These are phyloP conservation scores for Scalesia atractyloides DNA, from an alignment of 129 eudicot species.

Conservation along the genomic window DNA sequence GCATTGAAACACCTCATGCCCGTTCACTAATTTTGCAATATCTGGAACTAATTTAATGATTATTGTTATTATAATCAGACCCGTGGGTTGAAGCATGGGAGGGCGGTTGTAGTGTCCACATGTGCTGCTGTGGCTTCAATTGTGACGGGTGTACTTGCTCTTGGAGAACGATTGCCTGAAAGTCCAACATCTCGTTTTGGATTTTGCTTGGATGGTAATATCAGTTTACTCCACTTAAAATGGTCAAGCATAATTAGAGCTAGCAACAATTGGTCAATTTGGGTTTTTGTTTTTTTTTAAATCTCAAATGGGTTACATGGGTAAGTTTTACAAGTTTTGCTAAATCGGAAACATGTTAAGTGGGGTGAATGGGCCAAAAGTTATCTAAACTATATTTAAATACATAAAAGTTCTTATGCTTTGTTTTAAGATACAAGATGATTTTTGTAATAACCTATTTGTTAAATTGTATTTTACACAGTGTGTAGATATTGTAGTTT, in stretches of 20 bases:
- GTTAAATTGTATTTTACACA: background rate
- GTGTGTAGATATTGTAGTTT: background rate
- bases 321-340: background rate
- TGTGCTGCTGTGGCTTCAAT: constrained; percentile 99
- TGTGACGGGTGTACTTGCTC: constrained; percentile 94
- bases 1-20: background rate
- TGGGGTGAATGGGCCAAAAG: background rate
- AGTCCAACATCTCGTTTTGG: constrained; percentile 72
- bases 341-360: background rate
- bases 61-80: constrained; percentile 56
- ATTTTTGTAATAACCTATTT: background rate
- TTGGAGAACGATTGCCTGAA: constrained; percentile 90
- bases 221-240: background rate
- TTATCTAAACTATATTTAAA: background rate
- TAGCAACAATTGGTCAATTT: background rate
- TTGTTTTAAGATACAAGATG: background rate
- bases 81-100: constrained; percentile 92
- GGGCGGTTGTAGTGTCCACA: constrained; percentile 97
- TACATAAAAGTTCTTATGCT: background rate
- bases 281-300: background rate
- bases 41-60: constrained; percentile 5
- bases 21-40: background rate
- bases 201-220: constrained; percentile 92
- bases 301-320: background rate
- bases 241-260: background rate